These are phyloP conservation scores for Pichia sp. DNA, from an alignment of 1,139 yeast species.

Conservation along the genomic window DNA sequence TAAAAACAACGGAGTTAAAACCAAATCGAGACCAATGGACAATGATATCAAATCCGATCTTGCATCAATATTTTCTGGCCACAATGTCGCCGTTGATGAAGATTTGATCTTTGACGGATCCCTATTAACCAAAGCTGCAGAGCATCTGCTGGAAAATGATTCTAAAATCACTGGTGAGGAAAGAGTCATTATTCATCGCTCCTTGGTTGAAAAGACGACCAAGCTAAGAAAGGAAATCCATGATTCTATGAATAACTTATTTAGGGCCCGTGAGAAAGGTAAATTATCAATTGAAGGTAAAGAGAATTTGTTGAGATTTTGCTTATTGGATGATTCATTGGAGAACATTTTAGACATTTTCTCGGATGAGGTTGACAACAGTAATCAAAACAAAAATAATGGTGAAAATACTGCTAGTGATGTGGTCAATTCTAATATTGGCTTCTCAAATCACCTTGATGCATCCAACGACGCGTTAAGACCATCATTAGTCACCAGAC, in stretches of 20 bases:
- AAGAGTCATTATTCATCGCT: constrained; percentile 29
- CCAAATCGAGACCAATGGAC: not conserved
- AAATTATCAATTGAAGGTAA: constrained; percentile 59
- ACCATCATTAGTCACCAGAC: constrained; percentile 9
- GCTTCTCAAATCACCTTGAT: too few species aligned
- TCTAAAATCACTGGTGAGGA: constrained; percentile 23
- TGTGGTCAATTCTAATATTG: not conserved
- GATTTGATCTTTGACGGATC: constrained; percentile 48
- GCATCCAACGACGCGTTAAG: not conserved
- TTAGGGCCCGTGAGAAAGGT: constrained; percentile 48
- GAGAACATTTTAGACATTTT: constrained; percentile 61
- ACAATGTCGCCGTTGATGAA: constrained; percentile 24
- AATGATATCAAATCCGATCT: constrained; percentile 2
- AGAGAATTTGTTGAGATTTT: constrained; percentile 60
- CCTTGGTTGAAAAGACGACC: constrained; percentile 44
- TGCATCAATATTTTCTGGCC: constrained; percentile 1
- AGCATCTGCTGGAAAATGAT: constrained; percentile 35
- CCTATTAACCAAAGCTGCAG: constrained; percentile 58
- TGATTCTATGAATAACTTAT: constrained; percentile 50
- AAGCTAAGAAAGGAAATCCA: constrained; percentile 50
- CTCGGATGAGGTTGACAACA: constrained; percentile 24
- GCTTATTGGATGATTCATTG: constrained; percentile 60
- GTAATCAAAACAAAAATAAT: not conserved
- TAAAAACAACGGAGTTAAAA: not conserved
- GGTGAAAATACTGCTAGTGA: not conserved